Evolutionary conservation across 192 early-diverging fungal genomes (phyloP).

Genomic region (Coemansia asiatica): DNA sequence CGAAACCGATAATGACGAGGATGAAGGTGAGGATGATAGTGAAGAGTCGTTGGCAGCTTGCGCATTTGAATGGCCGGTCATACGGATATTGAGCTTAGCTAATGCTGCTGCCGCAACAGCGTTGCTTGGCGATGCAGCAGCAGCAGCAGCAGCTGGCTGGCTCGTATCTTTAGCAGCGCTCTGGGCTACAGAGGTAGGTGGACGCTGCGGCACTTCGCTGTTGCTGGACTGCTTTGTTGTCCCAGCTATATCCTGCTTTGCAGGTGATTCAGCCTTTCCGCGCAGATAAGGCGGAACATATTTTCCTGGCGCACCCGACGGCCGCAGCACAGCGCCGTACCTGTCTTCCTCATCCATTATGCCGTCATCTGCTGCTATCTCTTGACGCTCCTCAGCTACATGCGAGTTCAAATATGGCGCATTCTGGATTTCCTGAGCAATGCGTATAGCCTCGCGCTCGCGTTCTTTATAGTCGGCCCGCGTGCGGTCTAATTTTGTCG

Average conservation of each 20-base stretch:
- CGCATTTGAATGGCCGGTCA: slow-evolving; percentile 29
- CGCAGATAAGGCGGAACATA: slow-evolving; percentile 86
- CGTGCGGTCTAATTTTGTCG: slow-evolving; percentile 84
- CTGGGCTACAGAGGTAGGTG: neutral
- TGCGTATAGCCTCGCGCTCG: slow-evolving; percentile 81
- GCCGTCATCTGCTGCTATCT: slow-evolving; percentile 56
- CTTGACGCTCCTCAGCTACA: slow-evolving; percentile 87
- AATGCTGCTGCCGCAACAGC: slow-evolving; percentile 41
- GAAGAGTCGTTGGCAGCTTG: neutral
- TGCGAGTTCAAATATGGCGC: slow-evolving; percentile 76
- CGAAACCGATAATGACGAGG: neutral
- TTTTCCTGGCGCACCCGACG: slow-evolving; percentile 66
- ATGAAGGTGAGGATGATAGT: neutral
- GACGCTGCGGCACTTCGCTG: neutral
- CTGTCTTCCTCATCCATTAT: slow-evolving; percentile 88
- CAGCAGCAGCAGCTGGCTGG: slow-evolving; percentile 4
- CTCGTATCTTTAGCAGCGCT: neutral
- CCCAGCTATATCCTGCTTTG: neutral
- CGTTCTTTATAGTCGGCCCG: slow-evolving; percentile 81
- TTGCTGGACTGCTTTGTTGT: neutral
- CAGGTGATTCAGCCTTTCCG: slow-evolving; percentile 32
- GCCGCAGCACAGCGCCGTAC: slow-evolving; percentile 78
- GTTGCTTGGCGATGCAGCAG: slow-evolving; percentile 13
- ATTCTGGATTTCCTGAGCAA: slow-evolving; percentile 89
- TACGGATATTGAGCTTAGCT: slow-evolving; percentile 54